Percentiles rank a stretch among this genome's conserved stretches.
Conservation (phyloP, 1,284 basidiomycete genomes). For the Rhodofomes roseus region DNA sequence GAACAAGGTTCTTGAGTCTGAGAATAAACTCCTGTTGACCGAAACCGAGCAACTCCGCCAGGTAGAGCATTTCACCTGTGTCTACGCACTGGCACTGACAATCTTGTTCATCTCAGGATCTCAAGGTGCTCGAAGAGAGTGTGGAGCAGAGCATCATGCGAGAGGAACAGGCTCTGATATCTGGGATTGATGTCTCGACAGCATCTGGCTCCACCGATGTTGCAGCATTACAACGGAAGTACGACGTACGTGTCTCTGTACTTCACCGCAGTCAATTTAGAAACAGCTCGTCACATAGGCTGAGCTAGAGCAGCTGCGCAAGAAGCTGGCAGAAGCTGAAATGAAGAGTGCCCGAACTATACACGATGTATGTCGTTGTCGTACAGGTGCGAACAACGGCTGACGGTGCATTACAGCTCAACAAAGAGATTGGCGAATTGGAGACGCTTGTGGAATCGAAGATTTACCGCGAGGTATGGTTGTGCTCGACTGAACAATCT, state of each 20-base stretch:
- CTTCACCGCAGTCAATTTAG: not conserved
- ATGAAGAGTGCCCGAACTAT: conserved; percentile 67
- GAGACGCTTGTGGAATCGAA: conserved; percentile 89
- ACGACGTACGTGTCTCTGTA: conserved; percentile 42
- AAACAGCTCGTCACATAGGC: conserved; percentile 31
- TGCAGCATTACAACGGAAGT: conserved; percentile 40
- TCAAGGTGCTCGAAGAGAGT: conserved; percentile 70
- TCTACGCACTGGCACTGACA: not conserved
- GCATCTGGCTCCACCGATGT: conserved; percentile 28
- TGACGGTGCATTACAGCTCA: conserved; percentile 48
- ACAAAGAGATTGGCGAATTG: conserved; percentile 88
- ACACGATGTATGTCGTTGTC: conserved; percentile 57
- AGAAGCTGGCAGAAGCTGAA: conserved; percentile 64
- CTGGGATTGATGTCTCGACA: conserved; percentile 24
- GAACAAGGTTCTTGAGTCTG: conserved; percentile 70
- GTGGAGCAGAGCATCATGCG: conserved; percentile 59
- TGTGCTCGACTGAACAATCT: not conserved
- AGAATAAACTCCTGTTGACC: conserved; percentile 71
- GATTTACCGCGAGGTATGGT: conserved; percentile 81
- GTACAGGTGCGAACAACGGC: not conserved
- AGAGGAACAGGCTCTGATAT: conserved; percentile 45
- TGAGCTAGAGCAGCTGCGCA: conserved; percentile 68
- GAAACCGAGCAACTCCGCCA: conserved; percentile 77
- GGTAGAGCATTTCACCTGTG: conserved; percentile 31
- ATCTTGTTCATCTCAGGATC: conserved; percentile 44